A percentile compares a stretch with the other conserved stretches of the same genome.
Evolutionary conservation across 2,329 filamentous ascomycete genomes (phyloP).

Genomic region (Cytospora chrysosperma): DNA sequence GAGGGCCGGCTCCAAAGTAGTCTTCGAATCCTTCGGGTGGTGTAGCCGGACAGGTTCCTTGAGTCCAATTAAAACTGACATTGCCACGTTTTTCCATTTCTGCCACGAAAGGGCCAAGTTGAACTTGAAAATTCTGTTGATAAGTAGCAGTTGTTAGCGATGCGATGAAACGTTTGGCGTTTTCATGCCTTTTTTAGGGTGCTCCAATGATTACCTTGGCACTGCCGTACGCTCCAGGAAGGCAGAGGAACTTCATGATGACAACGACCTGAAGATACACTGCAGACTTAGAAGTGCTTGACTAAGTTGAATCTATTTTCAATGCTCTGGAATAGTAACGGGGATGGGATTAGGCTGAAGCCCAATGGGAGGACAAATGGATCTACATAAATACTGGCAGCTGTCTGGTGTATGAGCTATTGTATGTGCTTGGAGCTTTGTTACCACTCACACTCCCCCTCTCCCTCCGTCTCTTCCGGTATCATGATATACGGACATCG

Average conservation of each 20-base stretch:
- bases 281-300: background rate
- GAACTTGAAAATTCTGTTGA: constrained; percentile 22
- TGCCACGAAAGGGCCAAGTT: constrained; percentile 17
- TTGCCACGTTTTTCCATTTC: constrained; percentile 12
- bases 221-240: constrained; percentile 59
- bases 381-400: background rate
- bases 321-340: background rate
- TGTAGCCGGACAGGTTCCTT: constrained; percentile 12
- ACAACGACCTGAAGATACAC: constrained; percentile 22
- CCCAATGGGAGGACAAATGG: background rate
- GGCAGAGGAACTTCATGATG: constrained; percentile 56
- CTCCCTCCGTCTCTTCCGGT: background rate
- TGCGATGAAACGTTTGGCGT: constrained; percentile 18
- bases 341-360: background rate
- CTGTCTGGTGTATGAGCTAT: background rate
- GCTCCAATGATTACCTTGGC: constrained; percentile 43
- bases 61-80: constrained; percentile 22
- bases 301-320: background rate
- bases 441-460: background rate
- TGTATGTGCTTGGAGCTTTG: background rate
- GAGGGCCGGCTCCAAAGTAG: constrained; percentile 25
- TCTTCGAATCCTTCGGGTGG: constrained; percentile 26
- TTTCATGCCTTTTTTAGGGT: background rate
- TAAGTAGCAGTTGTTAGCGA: background rate
- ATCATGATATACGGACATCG: background rate